Base-by-base conservation (phyloP, 1,284 basidiomycete species). In the Thelephora terrestris region DNA sequence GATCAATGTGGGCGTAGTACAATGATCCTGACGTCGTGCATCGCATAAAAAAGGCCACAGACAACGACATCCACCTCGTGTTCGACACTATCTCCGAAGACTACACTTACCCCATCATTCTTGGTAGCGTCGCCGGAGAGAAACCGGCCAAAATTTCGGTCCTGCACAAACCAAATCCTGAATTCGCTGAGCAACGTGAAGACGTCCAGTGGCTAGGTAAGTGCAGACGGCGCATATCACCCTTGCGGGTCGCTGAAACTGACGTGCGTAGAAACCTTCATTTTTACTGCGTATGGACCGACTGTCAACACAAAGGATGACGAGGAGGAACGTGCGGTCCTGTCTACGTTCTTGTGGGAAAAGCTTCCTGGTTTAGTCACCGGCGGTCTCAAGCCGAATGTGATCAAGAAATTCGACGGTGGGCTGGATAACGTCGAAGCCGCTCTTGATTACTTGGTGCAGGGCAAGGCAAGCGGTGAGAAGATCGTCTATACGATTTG, bases 401-500 rank as follows among this genome's bases (percentile, higher is more conserved):
- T 54, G 18, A 46, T 55, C 12, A 58, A 54, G 52, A 37, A 56
- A 14, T 53, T 52, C 45, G 51, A 53, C 4, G 56, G 52, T 12
- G 58, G 58, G 1, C 44, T 60, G 12, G 51, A 48, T 16, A 51
- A 47, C 27, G 52, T 59, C 23, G 20, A 39, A 3, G 54, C 50
- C 12, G 58, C 56, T 3, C 43, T 60, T 21, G 37, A 55, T 43
- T 55, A 51, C 39, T 51, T 59, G 48, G 49, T 37, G 32, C 55
- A 57, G 36, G 57, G 58, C 39, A 58, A 55, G 48, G 43, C 46
- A 45, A 55, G 56, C 36, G 58, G 46, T n/a, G 54, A 60, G 50
- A 60, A 60, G 55, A 50, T 60, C n/a, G 58, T 59, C 10, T 52
- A 52, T n/a, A 40, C 50, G 6, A 25, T 59, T 16, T 53, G 52